These are phyloP conservation scores for Barnettozyma pratensis DNA, from an alignment of 805 yeast species.

Conservation along the genomic window DNA sequence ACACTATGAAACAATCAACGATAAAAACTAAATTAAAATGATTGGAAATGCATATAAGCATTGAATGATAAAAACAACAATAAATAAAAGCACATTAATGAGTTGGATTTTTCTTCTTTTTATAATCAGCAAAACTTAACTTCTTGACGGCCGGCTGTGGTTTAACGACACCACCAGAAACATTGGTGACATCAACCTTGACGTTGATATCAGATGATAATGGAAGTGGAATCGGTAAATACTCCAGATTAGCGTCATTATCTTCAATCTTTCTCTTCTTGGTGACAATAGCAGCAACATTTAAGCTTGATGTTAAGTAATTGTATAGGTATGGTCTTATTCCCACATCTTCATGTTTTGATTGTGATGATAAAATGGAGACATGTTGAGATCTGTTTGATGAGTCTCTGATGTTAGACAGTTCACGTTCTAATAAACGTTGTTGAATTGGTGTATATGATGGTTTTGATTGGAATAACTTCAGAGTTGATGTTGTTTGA, in stretches of 20 bases:
- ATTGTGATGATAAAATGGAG: conserved; percentile 7
- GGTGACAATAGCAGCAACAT: background rate
- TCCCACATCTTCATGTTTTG: conserved; percentile 12
- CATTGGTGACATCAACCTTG: conserved; percentile 52
- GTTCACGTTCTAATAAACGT: conserved; percentile 25
- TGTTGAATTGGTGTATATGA: conserved; percentile 28
- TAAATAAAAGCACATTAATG: background rate
- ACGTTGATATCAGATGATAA: conserved; percentile 44
- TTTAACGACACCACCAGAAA: background rate
- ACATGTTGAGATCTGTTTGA: conserved; percentile 9
- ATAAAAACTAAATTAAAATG: no score
- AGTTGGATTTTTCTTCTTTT: conserved; percentile 41
- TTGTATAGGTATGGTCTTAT: conserved; percentile 19
- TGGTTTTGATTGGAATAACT: conserved; percentile 29
- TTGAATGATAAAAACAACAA: background rate
- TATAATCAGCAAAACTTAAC: conserved; percentile 71
- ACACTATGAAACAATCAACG: no score
- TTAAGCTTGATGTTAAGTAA: conserved; percentile 6
- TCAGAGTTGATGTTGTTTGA: conserved; percentile 20
- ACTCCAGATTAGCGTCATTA: conserved; percentile 14
- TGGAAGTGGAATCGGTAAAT: conserved; percentile 26
- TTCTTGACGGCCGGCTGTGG: conserved; percentile 40
- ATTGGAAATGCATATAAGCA: background rate
- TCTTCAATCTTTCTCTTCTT: conserved; percentile 12
- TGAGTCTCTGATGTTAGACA: conserved; percentile 13